These are phyloP conservation scores for Kuraishia piskuri DNA, from an alignment of 805 yeast genomes.

Conservation along the genomic window DNA sequence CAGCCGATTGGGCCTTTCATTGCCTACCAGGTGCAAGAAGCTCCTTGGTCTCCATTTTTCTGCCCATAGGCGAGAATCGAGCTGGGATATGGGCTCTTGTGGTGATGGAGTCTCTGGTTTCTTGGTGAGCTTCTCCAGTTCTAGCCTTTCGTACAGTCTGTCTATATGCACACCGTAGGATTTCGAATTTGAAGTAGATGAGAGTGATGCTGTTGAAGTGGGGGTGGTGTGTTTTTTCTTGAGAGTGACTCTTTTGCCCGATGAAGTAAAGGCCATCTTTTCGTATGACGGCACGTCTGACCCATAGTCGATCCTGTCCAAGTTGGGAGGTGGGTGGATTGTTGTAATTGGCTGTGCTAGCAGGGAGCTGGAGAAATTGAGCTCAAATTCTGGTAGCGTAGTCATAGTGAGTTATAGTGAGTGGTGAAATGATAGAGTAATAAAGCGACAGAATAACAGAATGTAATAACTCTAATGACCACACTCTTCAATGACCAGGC, in stretches of 20 bases:
- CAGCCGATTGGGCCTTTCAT: constrained; percentile 52
- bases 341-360: neutral
- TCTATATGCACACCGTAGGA: constrained; percentile 13
- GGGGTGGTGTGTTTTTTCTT: neutral
- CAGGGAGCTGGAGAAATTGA: neutral
- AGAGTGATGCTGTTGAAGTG: neutral
- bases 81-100: constrained; percentile 6
- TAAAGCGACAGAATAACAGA: too few relatives aligned
- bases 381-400: neutral
- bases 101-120: constrained; percentile 1
- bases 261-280: neutral
- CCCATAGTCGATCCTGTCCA: neutral
- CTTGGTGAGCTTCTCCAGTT: constrained; percentile 12
- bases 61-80: constrained; percentile 28
- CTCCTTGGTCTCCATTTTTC: constrained; percentile 62
- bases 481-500: too few relatives aligned
- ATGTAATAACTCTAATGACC: too few relatives aligned
- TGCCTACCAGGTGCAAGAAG: constrained; percentile 64
- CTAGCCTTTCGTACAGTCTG: constrained; percentile 13
- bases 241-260: neutral
- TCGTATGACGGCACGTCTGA: neutral
- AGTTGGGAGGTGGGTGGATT: neutral
- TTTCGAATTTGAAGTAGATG: neutral
- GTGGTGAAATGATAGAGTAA: neutral
- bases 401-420: neutral